Evolutionary conservation across 2,329 filamentous ascomycete species (phyloP).

Genomic region (Aureobasidium sp.): DNA sequence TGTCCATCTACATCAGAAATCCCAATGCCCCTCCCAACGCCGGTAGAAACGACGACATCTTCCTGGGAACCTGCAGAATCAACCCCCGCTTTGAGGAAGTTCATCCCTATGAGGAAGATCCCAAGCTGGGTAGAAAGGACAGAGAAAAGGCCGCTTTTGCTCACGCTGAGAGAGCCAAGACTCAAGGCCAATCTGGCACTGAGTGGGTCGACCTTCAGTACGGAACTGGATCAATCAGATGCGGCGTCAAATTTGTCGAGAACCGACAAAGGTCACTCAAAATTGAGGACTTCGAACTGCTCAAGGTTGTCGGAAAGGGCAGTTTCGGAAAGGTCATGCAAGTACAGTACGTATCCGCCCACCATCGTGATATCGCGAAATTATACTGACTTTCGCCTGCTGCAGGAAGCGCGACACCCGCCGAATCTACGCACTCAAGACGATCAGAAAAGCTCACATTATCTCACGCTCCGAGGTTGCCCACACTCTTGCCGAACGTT

Average conservation of each 20-base stretch:
- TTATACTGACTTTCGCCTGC: background rate
- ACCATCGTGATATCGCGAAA: background rate
- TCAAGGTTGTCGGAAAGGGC: conserved; percentile 97
- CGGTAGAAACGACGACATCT: conserved; percentile 91
- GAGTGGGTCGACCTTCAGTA: conserved; percentile 91
- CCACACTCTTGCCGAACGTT: conserved; percentile 91
- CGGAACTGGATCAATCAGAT: conserved; percentile 77
- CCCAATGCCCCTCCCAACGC: conserved; percentile 76
- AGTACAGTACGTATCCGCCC: conserved; percentile 49
- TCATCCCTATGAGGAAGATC: conserved; percentile 62
- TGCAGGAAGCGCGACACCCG: conserved; percentile 86
- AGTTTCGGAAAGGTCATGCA: conserved; percentile 99
- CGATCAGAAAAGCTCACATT: conserved; percentile 98
- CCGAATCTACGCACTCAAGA: conserved; percentile 97
- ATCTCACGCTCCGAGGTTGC: conserved; percentile 97
- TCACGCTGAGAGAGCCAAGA: conserved; percentile 54
- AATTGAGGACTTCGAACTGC: conserved; percentile 92
- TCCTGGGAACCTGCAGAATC: conserved; percentile 82
- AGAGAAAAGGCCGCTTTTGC: conserved; percentile 67
- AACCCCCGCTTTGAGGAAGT: conserved; percentile 87
- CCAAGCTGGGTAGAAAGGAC: conserved; percentile 74
- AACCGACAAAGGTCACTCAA: conserved; percentile 82
- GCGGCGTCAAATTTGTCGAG: conserved; percentile 93
- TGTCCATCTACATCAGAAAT: conserved; percentile 92
- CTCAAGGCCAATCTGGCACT: conserved; percentile 64